phyloP scores from a whole-genome alignment of 2,329 filamentous ascomycete genomes.

The Sclerotinia nivalis region DNA sequence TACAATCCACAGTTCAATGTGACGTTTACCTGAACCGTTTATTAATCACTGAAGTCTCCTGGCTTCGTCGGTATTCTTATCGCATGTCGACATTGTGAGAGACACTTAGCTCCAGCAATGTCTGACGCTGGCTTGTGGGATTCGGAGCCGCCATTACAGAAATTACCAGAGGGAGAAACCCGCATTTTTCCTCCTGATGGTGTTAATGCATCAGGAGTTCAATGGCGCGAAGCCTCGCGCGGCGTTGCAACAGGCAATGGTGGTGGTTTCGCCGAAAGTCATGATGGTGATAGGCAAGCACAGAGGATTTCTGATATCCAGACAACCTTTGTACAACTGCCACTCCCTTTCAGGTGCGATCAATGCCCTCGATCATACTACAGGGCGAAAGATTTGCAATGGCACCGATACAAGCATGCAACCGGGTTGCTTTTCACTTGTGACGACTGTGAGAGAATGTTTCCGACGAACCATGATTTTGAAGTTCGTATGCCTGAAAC shows the following conservation, averaged over 20 bases:
- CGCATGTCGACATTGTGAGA: neutral
- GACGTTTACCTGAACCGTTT: no score
- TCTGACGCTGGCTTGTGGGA: neutral
- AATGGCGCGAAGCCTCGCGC: neutral
- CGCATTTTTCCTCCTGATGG: neutral
- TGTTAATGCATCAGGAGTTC: neutral
- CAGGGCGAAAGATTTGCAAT: neutral
- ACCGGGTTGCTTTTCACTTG: neutral
- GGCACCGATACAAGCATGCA: slow-evolving; percentile 10
- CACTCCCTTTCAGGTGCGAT: neutral
- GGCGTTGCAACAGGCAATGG: neutral
- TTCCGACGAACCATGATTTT: slow-evolving; percentile 7
- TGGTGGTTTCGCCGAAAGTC: neutral
- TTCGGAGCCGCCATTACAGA: neutral
- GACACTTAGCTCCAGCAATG: neutral
- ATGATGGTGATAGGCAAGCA: no score
- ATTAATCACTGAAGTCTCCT: neutral
- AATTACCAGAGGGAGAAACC: neutral
- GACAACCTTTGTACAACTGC: neutral
- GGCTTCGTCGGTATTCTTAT: neutral
- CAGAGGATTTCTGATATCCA: neutral
- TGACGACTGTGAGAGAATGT: slow-evolving; percentile 9
- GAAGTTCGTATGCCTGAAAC: slow-evolving; percentile 1
- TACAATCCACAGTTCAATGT: neutral
- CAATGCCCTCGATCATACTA: neutral